Conservation (phyloP, 345 rosid genomes). For the Turnera subulata region DNA sequence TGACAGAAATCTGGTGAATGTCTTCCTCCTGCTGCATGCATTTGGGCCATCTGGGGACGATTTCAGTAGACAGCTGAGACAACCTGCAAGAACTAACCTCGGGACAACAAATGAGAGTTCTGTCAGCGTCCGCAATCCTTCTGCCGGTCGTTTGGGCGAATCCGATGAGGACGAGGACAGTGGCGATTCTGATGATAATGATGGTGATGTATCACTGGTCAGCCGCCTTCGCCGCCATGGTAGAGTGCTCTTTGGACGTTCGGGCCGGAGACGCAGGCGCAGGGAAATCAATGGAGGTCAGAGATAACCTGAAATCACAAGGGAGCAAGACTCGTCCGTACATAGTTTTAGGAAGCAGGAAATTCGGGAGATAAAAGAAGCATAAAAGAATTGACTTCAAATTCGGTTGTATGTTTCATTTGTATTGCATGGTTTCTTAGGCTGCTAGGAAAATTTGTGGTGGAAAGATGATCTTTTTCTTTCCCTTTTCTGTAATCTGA, state of each 20-base stretch:
- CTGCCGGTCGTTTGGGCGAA: conserved; percentile 30
- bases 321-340: conserved; percentile 2
- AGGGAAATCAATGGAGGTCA: conserved; percentile 43
- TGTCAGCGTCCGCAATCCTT: conserved; percentile 18
- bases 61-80: conserved; percentile 40
- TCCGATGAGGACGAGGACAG: conserved; percentile 42
- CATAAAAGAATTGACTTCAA: conserved; percentile 6
- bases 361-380: conserved; percentile 11
- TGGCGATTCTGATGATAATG: conserved; percentile 26
- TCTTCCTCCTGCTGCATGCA: conserved; percentile 68
- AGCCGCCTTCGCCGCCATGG: conserved; percentile 68
- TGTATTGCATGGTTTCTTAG: conserved; percentile 7
- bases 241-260: conserved; percentile 53
- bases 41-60: conserved; percentile 60
- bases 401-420: conserved; percentile 7
- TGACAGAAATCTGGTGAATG: conserved; percentile 57
- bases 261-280: conserved; percentile 71
- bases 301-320: conserved; percentile 4
- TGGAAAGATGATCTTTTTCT: conserved; percentile 1
- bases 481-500: conserved; percentile 1
- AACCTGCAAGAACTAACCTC: conserved; percentile 26
- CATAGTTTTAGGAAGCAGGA: conserved; percentile 13
- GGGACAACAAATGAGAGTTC: conserved; percentile 32
- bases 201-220: conserved; percentile 42
- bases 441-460: conserved; percentile 6